Conservation (phyloP, 352 stramenopile genomes). For the Phytopythium vexans region DNA sequence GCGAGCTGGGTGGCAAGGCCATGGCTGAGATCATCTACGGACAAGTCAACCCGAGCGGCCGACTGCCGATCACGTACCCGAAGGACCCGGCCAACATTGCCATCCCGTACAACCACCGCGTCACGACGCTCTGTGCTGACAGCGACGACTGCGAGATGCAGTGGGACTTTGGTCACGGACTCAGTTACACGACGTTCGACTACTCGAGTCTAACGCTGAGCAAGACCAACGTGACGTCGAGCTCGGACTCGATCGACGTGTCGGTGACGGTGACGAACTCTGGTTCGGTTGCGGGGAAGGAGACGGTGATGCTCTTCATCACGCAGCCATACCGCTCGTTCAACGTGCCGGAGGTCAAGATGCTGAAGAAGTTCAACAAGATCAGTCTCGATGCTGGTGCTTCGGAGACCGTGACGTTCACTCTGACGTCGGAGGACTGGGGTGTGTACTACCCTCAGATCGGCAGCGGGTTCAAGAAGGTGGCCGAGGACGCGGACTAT, state of each 20-base stretch:
- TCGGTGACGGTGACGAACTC: no score
- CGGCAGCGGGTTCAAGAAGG: no score
- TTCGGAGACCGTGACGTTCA: slow-evolving; percentile 30
- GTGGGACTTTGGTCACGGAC: slow-evolving; percentile 57
- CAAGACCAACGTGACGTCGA: slow-evolving; percentile 20
- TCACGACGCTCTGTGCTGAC: slow-evolving; percentile 39
- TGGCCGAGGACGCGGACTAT: slow-evolving; percentile 62
- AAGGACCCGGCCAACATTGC: no score
- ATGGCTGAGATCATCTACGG: slow-evolving; percentile 82
- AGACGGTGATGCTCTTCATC: slow-evolving; percentile 78
- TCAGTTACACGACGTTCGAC: no score
- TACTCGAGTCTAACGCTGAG: slow-evolving; percentile 48
- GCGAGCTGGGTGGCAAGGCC: slow-evolving; percentile 68
- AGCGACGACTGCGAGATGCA: slow-evolving; percentile 51
- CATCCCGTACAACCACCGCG: slow-evolving; percentile 72
- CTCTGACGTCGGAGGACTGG: slow-evolving; percentile 46
- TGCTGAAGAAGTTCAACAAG: slow-evolving; percentile 77
- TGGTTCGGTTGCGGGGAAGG: slow-evolving; percentile 43
- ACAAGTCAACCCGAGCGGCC: slow-evolving; percentile 69
- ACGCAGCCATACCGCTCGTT: slow-evolving; percentile 52
- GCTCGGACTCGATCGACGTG: slow-evolving; percentile 24
- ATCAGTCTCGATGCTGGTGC: no score
- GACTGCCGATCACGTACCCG: slow-evolving; percentile 83
- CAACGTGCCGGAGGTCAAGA: slow-evolving; percentile 72
- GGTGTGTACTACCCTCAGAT: slow-evolving; percentile 61